phyloP scores from a whole-genome alignment of 2,329 filamentous ascomycete genomes.

The Thelonectria blattea region DNA sequence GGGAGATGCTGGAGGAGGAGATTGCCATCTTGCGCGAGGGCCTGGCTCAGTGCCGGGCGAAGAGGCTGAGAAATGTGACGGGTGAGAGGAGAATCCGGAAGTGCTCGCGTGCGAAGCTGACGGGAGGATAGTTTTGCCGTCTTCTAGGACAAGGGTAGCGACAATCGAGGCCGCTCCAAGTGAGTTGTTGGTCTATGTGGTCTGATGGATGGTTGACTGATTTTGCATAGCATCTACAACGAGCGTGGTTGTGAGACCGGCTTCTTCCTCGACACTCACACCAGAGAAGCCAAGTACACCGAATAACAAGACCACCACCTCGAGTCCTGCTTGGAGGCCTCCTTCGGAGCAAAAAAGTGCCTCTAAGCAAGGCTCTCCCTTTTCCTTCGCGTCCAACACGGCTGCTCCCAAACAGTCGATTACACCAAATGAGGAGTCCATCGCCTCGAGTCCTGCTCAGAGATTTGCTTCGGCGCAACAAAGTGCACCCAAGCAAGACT shows the following conservation, averaged over 20 bases:
- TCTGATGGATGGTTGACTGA: too few relatives aligned
- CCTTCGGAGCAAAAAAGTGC: too few relatives aligned
- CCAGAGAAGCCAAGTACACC: background rate
- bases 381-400: too few relatives aligned
- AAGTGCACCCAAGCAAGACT: too few relatives aligned
- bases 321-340: too few relatives aligned
- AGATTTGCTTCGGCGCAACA: too few relatives aligned
- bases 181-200: too few relatives aligned
- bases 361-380: too few relatives aligned
- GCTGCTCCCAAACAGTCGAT: too few relatives aligned
- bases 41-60: constrained; percentile 12
- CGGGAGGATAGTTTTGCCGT: constrained; percentile 3
- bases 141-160: background rate
- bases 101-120: background rate
- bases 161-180: background rate
- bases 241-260: background rate
- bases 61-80: constrained; percentile 21
- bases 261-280: background rate
- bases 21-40: constrained; percentile 20
- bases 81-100: background rate
- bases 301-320: too few relatives aligned
- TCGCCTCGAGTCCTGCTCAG: too few relatives aligned
- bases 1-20: constrained; percentile 19
- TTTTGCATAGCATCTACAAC: background rate
- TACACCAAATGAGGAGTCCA: too few relatives aligned